These are phyloP conservation scores for Coprinopsis marcescibilis DNA, from an alignment of 768 basidiomycete species.

Conservation along the genomic window DNA sequence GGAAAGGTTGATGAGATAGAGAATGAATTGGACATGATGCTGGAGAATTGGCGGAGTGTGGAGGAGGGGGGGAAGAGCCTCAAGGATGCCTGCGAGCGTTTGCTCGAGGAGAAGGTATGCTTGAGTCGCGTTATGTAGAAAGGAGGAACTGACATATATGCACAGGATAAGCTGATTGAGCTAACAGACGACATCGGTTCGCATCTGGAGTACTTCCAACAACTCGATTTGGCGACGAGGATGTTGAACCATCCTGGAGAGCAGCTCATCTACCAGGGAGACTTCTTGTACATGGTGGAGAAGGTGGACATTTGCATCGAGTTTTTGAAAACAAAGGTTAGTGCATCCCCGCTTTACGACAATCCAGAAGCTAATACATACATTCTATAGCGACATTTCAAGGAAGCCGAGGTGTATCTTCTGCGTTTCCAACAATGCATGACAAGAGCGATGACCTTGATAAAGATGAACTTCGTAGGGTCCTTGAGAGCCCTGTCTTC, in stretches of 20 bases:
- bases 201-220: slow-evolving; percentile 88
- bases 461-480: slow-evolving; percentile 94
- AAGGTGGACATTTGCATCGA: slow-evolving; percentile 92
- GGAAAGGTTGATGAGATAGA: slow-evolving; percentile 70
- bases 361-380: slow-evolving; percentile 1
- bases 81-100: slow-evolving; percentile 84
- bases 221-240: slow-evolving; percentile 86
- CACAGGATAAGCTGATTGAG: slow-evolving; percentile 69
- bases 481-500: slow-evolving; percentile 72
- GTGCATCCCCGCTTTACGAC: slow-evolving; percentile 21
- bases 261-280: slow-evolving; percentile 81
- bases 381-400: slow-evolving; percentile 68
- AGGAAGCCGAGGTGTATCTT: slow-evolving; percentile 91
- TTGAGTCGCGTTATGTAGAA: not conserved
- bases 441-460: slow-evolving; percentile 95
- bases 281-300: slow-evolving; percentile 95
- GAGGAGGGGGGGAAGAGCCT: slow-evolving; percentile 90
- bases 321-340: slow-evolving; percentile 80
- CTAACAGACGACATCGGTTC: slow-evolving; percentile 78
- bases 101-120: slow-evolving; percentile 85
- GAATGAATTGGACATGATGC: slow-evolving; percentile 70
- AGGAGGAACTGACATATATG: not conserved
- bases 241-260: slow-evolving; percentile 95
- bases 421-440: slow-evolving; percentile 97
- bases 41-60: slow-evolving; percentile 79